Percentiles rank a stretch among this genome's conserved stretches.
Evolutionary conservation across 2,329 filamentous ascomycete genomes (phyloP).

Genomic region (Phyllosticta citrichinensis): DNA sequence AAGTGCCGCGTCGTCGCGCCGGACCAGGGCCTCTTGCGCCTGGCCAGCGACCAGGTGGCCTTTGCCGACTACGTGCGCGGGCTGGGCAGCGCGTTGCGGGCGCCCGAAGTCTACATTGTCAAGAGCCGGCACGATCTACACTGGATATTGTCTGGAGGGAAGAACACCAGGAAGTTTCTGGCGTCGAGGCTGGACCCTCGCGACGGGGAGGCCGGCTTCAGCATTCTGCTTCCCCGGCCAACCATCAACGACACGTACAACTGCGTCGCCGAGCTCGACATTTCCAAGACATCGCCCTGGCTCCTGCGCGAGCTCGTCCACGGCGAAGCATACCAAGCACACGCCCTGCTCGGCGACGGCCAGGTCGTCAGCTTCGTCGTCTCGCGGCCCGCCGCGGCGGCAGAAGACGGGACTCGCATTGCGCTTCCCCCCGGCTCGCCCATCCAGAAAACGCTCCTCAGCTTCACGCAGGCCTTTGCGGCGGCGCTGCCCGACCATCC

Average conservation of each 20-base stretch:
- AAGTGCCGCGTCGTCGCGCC: constrained; percentile 1
- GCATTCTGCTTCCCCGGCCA: neutral
- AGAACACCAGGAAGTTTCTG: neutral
- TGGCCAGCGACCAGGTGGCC: neutral
- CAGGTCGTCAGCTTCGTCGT: neutral
- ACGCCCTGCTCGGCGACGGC: neutral
- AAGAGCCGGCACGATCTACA: constrained; percentile 2
- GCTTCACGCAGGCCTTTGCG: neutral
- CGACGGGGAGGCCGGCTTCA: neutral
- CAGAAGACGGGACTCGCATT: neutral
- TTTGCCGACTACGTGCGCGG: neutral
- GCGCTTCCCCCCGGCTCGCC: neutral
- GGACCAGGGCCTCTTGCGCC: neutral
- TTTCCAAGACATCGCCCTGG: constrained; percentile 1
- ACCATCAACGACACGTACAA: constrained; percentile 3
- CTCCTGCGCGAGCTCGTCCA: constrained; percentile 1
- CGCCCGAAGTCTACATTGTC: neutral
- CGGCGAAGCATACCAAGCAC: neutral
- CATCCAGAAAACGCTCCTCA: neutral
- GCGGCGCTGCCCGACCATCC: neutral
- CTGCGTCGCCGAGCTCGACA: neutral
- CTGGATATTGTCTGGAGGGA: neutral
- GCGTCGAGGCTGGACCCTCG: neutral
- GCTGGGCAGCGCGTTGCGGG: neutral
- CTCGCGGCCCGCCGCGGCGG: neutral